Conservation (phyloP, 306 rosid species). For the Alnus glutinosa region DNA sequence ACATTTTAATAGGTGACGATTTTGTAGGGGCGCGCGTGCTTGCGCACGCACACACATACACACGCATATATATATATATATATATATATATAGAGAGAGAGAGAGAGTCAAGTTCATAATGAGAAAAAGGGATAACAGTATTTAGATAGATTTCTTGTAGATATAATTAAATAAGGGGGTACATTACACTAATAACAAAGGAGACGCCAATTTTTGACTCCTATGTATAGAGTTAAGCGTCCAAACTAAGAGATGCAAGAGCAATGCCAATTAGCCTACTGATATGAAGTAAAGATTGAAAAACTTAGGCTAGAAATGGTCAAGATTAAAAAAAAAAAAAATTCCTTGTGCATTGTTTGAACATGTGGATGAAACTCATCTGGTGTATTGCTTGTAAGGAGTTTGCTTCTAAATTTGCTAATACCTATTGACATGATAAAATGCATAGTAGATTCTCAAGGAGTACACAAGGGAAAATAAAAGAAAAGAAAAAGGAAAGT, state of each 20-base stretch:
- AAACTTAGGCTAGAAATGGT: neutral
- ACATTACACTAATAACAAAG: neutral
- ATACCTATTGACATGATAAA: neutral
- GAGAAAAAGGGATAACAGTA: no score
- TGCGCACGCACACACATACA: no score
- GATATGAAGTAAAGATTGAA: neutral
- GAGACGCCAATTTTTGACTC: neutral
- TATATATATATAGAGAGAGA: no score
- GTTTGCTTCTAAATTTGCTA: neutral
- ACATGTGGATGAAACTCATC: neutral
- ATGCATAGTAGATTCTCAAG: neutral
- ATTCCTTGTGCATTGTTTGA: neutral
- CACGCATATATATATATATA: no score
- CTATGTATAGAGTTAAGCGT: neutral
- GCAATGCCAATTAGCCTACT: neutral
- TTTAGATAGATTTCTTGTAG: no score
- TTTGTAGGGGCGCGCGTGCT: no score
- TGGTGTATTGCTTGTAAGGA: neutral
- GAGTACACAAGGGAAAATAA: no score
- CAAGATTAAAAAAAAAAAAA: neutral
- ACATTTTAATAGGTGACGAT: neutral
- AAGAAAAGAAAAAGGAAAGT: no score
- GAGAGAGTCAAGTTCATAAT: no score
- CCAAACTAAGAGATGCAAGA: neutral
- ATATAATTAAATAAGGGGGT: neutral